Evolutionary conservation across 768 basidiomycete species (phyloP).

Genomic region (Leccinum broughii): DNA sequence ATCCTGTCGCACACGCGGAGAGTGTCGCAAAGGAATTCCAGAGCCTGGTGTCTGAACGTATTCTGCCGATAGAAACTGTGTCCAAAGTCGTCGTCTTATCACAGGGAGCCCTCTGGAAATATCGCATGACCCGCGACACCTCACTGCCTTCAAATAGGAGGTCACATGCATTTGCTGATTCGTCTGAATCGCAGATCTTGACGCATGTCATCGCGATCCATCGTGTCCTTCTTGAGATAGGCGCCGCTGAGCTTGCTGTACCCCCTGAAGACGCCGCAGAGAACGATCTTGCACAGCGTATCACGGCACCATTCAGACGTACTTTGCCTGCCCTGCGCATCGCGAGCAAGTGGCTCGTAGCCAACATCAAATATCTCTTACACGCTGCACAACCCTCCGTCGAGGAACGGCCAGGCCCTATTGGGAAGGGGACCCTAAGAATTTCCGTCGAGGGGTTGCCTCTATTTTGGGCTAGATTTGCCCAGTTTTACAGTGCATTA

Average conservation of each 20-base stretch:
- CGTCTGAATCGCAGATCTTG: slow-evolving; percentile 62
- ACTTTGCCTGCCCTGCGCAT: slow-evolving; percentile 86
- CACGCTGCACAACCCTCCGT: slow-evolving; percentile 41
- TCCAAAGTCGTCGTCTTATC: slow-evolving; percentile 70
- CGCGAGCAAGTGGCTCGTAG: slow-evolving; percentile 84
- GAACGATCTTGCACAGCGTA: slow-evolving; percentile 71
- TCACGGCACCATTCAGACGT: slow-evolving; percentile 84
- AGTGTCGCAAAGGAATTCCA: slow-evolving; percentile 57
- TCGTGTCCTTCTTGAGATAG: slow-evolving; percentile 63
- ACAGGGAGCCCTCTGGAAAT: slow-evolving; percentile 83
- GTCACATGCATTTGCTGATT: slow-evolving; percentile 22
- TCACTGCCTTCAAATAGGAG: slow-evolving; percentile 31
- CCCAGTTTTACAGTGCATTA: slow-evolving; percentile 63
- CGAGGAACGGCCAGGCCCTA: slow-evolving; percentile 12
- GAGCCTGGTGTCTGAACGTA: slow-evolving; percentile 62
- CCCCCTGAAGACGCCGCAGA: slow-evolving; percentile 55
- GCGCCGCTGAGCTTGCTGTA: slow-evolving; percentile 56
- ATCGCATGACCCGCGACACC: slow-evolving; percentile 67
- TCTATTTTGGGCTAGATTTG: slow-evolving; percentile 74
- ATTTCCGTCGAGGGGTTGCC: slow-evolving; percentile 36
- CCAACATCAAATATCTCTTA: slow-evolving; percentile 68
- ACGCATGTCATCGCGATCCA: slow-evolving; percentile 68
- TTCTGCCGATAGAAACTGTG: slow-evolving; percentile 75
- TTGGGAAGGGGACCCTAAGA: slow-evolving; percentile 20
- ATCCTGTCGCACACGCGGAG: slow-evolving; percentile 48